phyloP scores from a whole-genome alignment of 2,329 filamentous ascomycete genomes.

The Fusarium lateritium region DNA sequence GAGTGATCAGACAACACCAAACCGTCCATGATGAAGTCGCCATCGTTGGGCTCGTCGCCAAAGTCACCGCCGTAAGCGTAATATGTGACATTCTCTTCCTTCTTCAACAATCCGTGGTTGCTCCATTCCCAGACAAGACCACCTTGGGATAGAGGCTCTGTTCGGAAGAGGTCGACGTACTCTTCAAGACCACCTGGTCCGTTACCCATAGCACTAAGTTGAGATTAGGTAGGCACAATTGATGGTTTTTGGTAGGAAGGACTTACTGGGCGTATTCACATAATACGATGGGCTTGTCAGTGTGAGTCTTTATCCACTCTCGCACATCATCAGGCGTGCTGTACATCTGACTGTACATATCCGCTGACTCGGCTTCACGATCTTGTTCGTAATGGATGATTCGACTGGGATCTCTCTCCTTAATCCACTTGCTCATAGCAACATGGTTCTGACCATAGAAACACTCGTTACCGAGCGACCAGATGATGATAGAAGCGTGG shows the following conservation, averaged over 20 bases:
- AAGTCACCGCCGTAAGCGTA: constrained; percentile 73
- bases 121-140: constrained; percentile 78
- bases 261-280: constrained; percentile 65
- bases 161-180: constrained; percentile 76
- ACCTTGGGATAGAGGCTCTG: constrained; percentile 66
- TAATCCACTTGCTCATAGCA: constrained; percentile 77
- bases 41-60: constrained; percentile 72
- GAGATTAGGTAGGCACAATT: neutral
- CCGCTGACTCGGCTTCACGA: constrained; percentile 68
- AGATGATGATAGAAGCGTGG: constrained; percentile 76
- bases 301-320: constrained; percentile 6
- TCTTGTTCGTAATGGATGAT: constrained; percentile 78
- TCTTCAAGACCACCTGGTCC: constrained; percentile 77
- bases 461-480: constrained; percentile 80
- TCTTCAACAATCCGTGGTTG: constrained; percentile 59
- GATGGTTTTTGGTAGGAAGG: fast-evolving
- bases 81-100: constrained; percentile 1
- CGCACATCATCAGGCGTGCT: constrained; percentile 59
- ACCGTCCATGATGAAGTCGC: constrained; percentile 72
- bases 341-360: constrained; percentile 79
- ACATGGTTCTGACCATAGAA: constrained; percentile 79
- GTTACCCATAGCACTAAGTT: constrained; percentile 75
- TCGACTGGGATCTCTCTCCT: constrained; percentile 66
- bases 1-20: constrained; percentile 49
- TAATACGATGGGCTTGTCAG: constrained; percentile 68